These are phyloP conservation scores for Monotropa hypopitys DNA, from an alignment of 179 eudicot species.

Conservation along the genomic window DNA sequence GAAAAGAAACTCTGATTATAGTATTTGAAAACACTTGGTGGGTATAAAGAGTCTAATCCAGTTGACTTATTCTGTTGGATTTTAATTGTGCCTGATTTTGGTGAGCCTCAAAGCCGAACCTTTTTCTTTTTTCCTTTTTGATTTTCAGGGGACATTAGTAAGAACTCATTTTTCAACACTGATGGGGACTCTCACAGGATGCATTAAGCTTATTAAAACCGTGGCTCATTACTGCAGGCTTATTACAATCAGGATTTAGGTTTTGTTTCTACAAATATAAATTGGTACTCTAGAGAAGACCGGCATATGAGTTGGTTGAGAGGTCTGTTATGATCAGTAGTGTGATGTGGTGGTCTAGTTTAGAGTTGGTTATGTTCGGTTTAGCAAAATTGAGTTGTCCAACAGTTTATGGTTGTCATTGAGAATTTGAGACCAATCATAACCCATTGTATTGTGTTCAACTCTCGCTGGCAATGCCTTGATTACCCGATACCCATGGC, in stretches of 20 bases:
- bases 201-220: not conserved
- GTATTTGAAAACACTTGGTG: not conserved
- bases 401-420: not conserved
- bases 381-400: not conserved
- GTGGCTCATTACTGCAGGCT: not conserved
- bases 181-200: too few relatives aligned
- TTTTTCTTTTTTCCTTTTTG: not conserved
- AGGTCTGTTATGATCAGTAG: not conserved
- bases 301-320: not conserved
- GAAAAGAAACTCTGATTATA: not conserved
- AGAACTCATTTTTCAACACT: not conserved
- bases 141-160: not conserved
- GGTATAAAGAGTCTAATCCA: not conserved
- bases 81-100: not conserved
- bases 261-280: not conserved
- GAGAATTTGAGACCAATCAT: not conserved
- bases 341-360: not conserved
- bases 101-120: not conserved
- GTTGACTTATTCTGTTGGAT: not conserved
- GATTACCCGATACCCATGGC: not conserved
- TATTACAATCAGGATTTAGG: not conserved
- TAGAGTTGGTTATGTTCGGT: not conserved
- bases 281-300: not conserved
- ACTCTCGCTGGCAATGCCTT: not conserved
- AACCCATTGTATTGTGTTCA: not conserved